Evolutionary conservation across 352 stramenopile species (phyloP), one percentile per base, ranked within the genome.

Genomic region (Globisporangium lucens): DNA sequence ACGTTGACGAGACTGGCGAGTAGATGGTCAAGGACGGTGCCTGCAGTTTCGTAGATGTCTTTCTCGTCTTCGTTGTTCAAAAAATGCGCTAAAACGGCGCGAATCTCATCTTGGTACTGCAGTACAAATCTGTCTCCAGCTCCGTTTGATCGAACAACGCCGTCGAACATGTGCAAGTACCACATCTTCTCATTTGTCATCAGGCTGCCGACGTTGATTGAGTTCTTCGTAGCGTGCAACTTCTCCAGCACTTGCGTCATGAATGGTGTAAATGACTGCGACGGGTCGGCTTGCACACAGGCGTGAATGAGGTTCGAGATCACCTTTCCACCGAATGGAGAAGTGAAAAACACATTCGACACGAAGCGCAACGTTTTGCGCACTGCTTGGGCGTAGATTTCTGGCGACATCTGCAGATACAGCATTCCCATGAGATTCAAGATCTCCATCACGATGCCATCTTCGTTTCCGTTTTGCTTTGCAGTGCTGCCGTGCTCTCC

Each of bases 111-210:
- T n/a, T 73, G 62, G 35, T 81, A 80, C 13, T 61, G 62, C 29
- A 90, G 65, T 17, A 90, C 70, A 5, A 68, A 56, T 6, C 64
- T 63, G 12, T 76, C 58, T 12, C 62, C 61, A 0, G 72, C 66
- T 41, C 75, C 69, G 59, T 76, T 86, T 30, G 77, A 82, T 24
- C 74, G 71, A 33, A 90, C 74, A 29, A 83, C 66, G 9, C 85
- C 85, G 53, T 82, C 72, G 13, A 93, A 69, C 43, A 91, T 75
- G 29, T 69, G 71, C 60, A 93, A 64, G 47, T 83, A 78, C 83
- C 83, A 91, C 6, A 85, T 73, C 67, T 89, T 89, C 60, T 91
- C 83, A 58, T 87, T 91, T 17, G 55, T 53, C 80, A 83, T 86
- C 58, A 89, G 70, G 24, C 56, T 63, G 9, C 36, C 66, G 3